Evolutionary conservation across 2,329 filamentous ascomycete genomes (phyloP), one percentile per base, ranked within the genome.

Genomic region (Cucurbitaria berberidis): DNA sequence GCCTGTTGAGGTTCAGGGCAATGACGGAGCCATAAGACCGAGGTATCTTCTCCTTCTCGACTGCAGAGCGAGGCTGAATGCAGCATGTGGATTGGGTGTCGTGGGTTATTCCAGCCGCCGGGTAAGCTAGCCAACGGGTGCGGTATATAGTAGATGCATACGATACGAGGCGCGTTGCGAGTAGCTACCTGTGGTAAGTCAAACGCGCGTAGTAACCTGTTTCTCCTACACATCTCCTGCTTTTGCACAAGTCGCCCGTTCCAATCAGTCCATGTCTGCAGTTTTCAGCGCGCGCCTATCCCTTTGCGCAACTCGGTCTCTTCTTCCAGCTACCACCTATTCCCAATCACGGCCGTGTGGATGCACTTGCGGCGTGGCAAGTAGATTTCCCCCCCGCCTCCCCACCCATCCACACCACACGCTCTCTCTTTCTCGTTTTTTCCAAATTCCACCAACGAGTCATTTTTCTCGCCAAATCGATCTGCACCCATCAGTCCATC

Each of bases 81-180:
- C 24, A 29, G 24, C 11, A 18, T 29, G 24, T 10, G 24, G 22
- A 42, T 42, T 42, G 40, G 39, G 27, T n/a, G 15, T 22, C 18
- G 8, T 15, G 8, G 10, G 3, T 8, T 5, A 30, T 42, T 42
- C 40, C 40, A 26, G 24, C 24, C n/a, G 24, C 24, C 21, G 24
- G 40, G 40, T 42, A 42, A 42, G 40, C 40, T 42, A 42, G 40
- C 40, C 40, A 42, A 42, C 40, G 40, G 30, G 40, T 16, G 40
- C 40, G 24, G 36, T 22, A 16, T 30, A 27, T 10, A 27, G 27
- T 30, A 34, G 30, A 5, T 34, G 30, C 30, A 34, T 34, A 16
- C 30, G 15, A 39, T 10, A 38, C 21, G 35, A 24, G 19, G 36
- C 24, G 36, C 36, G 15, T 21, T 21, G 36, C 21, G 13, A 24